These are phyloP conservation scores for Nigrograna mackinnonii DNA, from an alignment of 2,329 filamentous ascomycete species.

Conservation along the genomic window DNA sequence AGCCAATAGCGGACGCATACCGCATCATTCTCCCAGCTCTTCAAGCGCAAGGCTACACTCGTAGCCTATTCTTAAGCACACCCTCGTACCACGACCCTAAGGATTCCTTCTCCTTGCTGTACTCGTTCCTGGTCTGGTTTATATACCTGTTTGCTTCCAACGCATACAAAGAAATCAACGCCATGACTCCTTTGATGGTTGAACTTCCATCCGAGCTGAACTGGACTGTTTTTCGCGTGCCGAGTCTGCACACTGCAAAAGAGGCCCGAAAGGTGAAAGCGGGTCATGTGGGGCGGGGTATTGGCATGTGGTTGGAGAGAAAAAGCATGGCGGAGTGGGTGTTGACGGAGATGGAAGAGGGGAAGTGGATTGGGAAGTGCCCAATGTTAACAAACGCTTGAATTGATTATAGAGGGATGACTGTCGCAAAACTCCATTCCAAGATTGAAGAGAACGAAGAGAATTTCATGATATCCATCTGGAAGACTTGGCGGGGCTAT, in stretches of 20 bases:
- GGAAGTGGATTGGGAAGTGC: slow-evolving; percentile 12
- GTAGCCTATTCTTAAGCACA: slow-evolving; percentile 8
- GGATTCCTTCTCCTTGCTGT: slow-evolving; percentile 9
- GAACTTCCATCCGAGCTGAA: slow-evolving; percentile 1
- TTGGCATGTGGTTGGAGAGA: slow-evolving; percentile 6
- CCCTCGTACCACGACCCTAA: slow-evolving; percentile 7
- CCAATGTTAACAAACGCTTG: slow-evolving; percentile 8
- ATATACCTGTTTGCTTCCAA: slow-evolving; percentile 6
- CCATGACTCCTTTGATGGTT: slow-evolving; percentile 2
- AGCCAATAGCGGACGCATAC: slow-evolving; percentile 12
- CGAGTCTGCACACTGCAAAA: slow-evolving; percentile 7
- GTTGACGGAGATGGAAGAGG: slow-evolving; percentile 10
- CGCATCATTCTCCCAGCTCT: slow-evolving; percentile 10
- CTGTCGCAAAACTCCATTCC: too few relatives aligned
- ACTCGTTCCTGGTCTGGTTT: slow-evolving; percentile 4
- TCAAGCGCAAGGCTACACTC: slow-evolving; percentile 8
- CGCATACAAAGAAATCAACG: slow-evolving; percentile 14
- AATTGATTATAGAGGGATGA: too few relatives aligned
- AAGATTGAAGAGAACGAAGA: too few relatives aligned
- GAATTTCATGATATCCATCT: too few relatives aligned
- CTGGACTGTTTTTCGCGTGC: slow-evolving; percentile 14
- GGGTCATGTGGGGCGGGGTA: slow-evolving; percentile 5
- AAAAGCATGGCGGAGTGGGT: slow-evolving; percentile 13
- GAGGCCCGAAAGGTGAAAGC: slow-evolving; percentile 6
- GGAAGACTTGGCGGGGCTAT: too few relatives aligned